Evolutionary conservation across 805 yeast species (phyloP).

Genomic region (Suhomyces vadensis): DNA sequence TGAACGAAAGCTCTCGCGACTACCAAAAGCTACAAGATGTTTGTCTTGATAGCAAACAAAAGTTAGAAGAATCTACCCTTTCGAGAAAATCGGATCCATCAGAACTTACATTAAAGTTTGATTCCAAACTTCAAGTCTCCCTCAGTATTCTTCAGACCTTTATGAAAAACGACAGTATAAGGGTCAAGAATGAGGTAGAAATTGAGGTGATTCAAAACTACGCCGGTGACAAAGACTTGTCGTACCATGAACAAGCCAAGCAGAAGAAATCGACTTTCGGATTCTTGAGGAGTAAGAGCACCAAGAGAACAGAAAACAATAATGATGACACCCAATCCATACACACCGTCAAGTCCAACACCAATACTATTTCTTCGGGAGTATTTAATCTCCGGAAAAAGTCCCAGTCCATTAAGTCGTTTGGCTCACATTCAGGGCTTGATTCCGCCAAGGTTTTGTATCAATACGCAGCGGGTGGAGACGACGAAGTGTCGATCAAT

Average conservation of each 20-base stretch:
- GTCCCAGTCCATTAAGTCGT: slow-evolving; percentile 25
- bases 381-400: slow-evolving; percentile 39
- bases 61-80: slow-evolving; percentile 44
- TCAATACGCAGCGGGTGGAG: slow-evolving; percentile 64
- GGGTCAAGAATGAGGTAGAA: slow-evolving; percentile 80
- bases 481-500: slow-evolving; percentile 66
- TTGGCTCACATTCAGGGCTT: slow-evolving; percentile 13
- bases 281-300: slow-evolving; percentile 40
- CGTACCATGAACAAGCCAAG: slow-evolving; percentile 52
- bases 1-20: slow-evolving; percentile 42
- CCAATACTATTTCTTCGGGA: slow-evolving; percentile 33
- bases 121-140: slow-evolving; percentile 53
- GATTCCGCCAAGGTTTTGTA: slow-evolving; percentile 56
- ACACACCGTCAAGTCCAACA: slow-evolving; percentile 32
- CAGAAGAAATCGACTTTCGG: slow-evolving; percentile 61
- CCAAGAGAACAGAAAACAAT: slow-evolving; percentile 10
- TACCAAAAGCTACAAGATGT: slow-evolving; percentile 42
- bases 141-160: slow-evolving; percentile 58
- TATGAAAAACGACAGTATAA: slow-evolving; percentile 67
- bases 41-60: slow-evolving; percentile 52
- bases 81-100: slow-evolving; percentile 34
- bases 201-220: slow-evolving; percentile 87
- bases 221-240: slow-evolving; percentile 72
- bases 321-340: slow-evolving; percentile 31
- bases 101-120: slow-evolving; percentile 51